Percentiles rank a stretch among this genome's conserved stretches.
Conservation (phyloP, 768 basidiomycete species). For the Phlebiopsis gigantea region DNA sequence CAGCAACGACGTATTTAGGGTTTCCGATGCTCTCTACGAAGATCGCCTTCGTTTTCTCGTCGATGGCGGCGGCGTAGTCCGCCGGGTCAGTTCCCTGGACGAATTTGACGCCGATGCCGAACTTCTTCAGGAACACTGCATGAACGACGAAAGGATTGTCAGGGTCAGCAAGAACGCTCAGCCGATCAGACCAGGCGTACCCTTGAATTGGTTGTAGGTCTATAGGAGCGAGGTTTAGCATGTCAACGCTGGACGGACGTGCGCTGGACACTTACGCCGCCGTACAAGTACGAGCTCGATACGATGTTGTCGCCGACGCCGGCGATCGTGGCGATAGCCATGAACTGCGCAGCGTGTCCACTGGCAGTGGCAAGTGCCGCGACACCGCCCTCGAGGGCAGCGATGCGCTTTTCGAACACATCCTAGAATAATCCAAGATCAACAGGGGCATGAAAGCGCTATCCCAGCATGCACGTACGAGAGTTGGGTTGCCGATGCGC, state of each 20-base stretch:
- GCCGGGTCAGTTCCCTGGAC: slow-evolving; percentile 50
- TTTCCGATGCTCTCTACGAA: slow-evolving; percentile 79
- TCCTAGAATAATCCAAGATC: slow-evolving; percentile 34
- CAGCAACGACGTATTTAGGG: slow-evolving; percentile 64
- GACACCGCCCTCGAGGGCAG: slow-evolving; percentile 73
- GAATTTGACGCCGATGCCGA: slow-evolving; percentile 60
- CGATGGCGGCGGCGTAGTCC: slow-evolving; percentile 62
- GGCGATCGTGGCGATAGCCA: slow-evolving; percentile 59
- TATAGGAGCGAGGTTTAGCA: background rate
- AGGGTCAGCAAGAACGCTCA: no score
- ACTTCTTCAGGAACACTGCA: slow-evolving; percentile 61
- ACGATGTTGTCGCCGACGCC: slow-evolving; percentile 74
- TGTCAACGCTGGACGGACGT: background rate
- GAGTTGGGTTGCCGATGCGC: slow-evolving; percentile 64
- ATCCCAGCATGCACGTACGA: slow-evolving; percentile 33
- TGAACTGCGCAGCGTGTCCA: slow-evolving; percentile 75
- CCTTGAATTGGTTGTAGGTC: slow-evolving; percentile 75
- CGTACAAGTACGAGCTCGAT: slow-evolving; percentile 61
- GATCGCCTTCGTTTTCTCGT: slow-evolving; percentile 72
- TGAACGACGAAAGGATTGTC: background rate
- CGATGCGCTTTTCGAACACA: slow-evolving; percentile 75
- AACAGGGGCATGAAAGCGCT: background rate
- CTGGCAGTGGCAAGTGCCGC: slow-evolving; percentile 72
- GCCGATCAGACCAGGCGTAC: slow-evolving; percentile 24
- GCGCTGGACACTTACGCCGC: slow-evolving; percentile 43